Evolutionary conservation across 805 yeast genomes (phyloP).

Genomic region (Metschnikowia santaceciliae): DNA sequence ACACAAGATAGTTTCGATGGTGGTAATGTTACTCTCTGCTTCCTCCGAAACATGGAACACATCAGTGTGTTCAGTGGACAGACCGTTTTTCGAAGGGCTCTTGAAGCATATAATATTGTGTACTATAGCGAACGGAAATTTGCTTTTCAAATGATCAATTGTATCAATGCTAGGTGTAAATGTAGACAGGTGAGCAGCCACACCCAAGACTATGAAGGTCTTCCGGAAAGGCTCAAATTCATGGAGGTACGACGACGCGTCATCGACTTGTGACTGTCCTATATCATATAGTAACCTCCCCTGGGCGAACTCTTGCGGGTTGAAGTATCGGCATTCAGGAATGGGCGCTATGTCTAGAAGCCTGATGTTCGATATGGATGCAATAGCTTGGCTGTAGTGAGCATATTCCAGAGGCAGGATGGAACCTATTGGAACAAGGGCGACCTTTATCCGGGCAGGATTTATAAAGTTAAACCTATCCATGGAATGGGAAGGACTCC

Average conservation of each 20-base stretch:
- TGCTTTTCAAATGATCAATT: slow-evolving; percentile 32
- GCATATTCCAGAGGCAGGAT: slow-evolving; percentile 42
- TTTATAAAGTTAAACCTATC: slow-evolving; percentile 46
- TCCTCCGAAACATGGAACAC: slow-evolving; percentile 26
- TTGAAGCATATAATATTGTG: slow-evolving; percentile 56
- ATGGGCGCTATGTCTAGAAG: slow-evolving; percentile 73
- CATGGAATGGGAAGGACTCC: slow-evolving; percentile 7
- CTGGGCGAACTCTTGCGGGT: slow-evolving; percentile 80
- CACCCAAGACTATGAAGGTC: slow-evolving; percentile 56
- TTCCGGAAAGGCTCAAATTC: slow-evolving; percentile 91
- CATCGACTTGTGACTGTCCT: slow-evolving; percentile 42
- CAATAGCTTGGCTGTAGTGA: slow-evolving; percentile 41
- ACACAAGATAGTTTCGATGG: slow-evolving; percentile 63
- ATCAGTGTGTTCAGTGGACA: not conserved
- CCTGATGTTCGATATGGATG: slow-evolving; percentile 57
- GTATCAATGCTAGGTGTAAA: slow-evolving; percentile 5
- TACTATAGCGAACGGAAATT: slow-evolving; percentile 50
- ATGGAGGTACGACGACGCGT: slow-evolving; percentile 62
- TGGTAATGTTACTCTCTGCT: slow-evolving; percentile 23
- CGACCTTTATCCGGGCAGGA: slow-evolving; percentile 63
- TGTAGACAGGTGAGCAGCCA: slow-evolving; percentile 27
- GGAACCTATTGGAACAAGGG: slow-evolving; percentile 64
- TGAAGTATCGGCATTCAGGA: slow-evolving; percentile 47
- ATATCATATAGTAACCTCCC: slow-evolving; percentile 69
- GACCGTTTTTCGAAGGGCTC: slow-evolving; percentile 26